phyloP scores from a whole-genome alignment of 345 rosid species.

The Angophora floribunda region DNA sequence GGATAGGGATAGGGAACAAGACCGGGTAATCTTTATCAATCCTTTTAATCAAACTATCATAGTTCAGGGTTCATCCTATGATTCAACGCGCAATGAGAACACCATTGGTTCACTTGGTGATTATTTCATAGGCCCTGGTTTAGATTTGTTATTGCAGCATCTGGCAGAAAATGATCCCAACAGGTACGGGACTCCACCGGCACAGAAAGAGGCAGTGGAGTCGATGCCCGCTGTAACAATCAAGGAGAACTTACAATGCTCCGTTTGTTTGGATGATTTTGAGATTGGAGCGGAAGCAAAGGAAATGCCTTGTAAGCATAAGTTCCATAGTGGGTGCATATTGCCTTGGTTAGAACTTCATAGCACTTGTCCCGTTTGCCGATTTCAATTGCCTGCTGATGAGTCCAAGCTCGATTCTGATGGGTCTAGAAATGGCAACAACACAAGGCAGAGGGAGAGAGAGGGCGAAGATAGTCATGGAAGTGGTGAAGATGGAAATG shows the following conservation, averaged over 20 bases:
- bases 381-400: conserved; percentile 66
- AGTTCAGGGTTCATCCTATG: conserved; percentile 44
- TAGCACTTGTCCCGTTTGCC: conserved; percentile 87
- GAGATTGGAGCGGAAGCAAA: conserved; percentile 52
- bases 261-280: conserved; percentile 82
- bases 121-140: conserved; percentile 76
- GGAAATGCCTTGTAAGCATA: conserved; percentile 92
- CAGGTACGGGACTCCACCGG: conserved; percentile 79
- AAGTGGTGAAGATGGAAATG: conserved; percentile 44
- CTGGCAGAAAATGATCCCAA: conserved; percentile 70
- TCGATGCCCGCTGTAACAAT: conserved; percentile 39
- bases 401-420: conserved; percentile 50
- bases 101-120: conserved; percentile 56
- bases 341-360: conserved; percentile 93
- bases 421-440: conserved; percentile 13
- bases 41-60: conserved; percentile 50
- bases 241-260: conserved; percentile 50
- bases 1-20: conserved; percentile 30
- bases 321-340: conserved; percentile 65
- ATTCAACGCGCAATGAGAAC: conserved; percentile 27
- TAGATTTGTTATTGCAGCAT: conserved; percentile 68
- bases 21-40: conserved; percentile 42
- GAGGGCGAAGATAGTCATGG: background rate
- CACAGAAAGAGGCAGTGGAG: conserved; percentile 66
- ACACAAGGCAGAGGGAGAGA: conserved; percentile 11